These are phyloP conservation scores for Fibroporia radiculosa DNA, from an alignment of 768 basidiomycete genomes.

Conservation along the genomic window DNA sequence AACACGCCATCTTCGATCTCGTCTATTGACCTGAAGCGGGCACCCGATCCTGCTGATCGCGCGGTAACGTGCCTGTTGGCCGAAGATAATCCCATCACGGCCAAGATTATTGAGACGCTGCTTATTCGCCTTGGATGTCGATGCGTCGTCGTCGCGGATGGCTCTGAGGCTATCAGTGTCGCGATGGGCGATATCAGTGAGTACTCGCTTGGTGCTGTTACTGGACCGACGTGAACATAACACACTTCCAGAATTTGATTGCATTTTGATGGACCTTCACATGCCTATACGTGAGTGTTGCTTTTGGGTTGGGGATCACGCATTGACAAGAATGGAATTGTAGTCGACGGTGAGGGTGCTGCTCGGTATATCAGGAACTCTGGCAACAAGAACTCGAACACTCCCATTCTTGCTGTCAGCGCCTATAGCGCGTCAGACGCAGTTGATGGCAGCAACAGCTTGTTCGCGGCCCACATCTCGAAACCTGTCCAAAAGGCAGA, in stretches of 20 bases:
- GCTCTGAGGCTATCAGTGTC: conserved; percentile 93
- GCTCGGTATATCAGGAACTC: conserved; percentile 97
- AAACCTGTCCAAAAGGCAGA: conserved; percentile 90
- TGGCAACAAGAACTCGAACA: conserved; percentile 88
- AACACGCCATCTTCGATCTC: conserved; percentile 78
- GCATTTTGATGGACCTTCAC: conserved; percentile 90
- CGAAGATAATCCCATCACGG: conserved; percentile 97
- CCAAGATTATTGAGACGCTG: conserved; percentile 94
- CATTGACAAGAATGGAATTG: not conserved
- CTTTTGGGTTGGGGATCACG: not conserved
- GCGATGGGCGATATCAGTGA: conserved; percentile 96
- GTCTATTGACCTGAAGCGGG: conserved; percentile 72
- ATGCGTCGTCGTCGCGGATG: conserved; percentile 92
- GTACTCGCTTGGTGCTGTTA: conserved; percentile 20
- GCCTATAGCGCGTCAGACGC: conserved; percentile 74
- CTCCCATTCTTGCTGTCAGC: conserved; percentile 89
- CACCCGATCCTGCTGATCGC: conserved; percentile 72
- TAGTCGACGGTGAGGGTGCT: conserved; percentile 93
- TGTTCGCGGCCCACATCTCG: conserved; percentile 75
- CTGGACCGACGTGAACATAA: conserved; percentile 20
- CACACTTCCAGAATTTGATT: conserved; percentile 79
- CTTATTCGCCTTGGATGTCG: conserved; percentile 92
- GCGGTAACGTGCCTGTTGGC: conserved; percentile 92
- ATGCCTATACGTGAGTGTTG: conserved; percentile 79
- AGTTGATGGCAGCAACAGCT: conserved; percentile 52